Conservation (phyloP, 2,329 filamentous ascomycete species). For the Aspergillus melleus region DNA sequence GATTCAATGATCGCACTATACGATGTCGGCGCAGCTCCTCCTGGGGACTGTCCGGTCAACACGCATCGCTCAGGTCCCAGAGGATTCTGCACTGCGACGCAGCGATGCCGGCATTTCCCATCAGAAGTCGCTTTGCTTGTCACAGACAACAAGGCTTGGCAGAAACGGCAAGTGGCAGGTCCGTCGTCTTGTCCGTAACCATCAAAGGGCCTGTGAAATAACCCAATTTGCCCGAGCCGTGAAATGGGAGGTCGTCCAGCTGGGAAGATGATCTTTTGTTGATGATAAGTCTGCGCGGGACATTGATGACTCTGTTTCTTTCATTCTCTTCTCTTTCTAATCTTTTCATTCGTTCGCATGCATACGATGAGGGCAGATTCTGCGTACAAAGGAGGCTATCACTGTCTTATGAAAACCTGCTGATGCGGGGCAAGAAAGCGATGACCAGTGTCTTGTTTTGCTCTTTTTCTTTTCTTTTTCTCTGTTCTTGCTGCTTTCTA, state of each 20-base stretch:
- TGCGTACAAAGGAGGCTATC: background rate
- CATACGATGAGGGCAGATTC: background rate
- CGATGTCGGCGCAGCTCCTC: background rate
- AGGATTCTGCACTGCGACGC: slow-evolving; percentile 10
- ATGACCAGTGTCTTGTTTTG: background rate
- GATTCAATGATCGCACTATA: background rate
- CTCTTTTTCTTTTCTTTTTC: background rate
- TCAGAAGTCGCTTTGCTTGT: slow-evolving; percentile 8
- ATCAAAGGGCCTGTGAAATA: background rate
- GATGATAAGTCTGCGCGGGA: background rate
- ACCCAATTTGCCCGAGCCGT: slow-evolving; percentile 4
- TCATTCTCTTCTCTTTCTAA: slow-evolving; percentile 1
- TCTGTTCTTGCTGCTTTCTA: background rate
- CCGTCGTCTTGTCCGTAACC: slow-evolving; percentile 4
- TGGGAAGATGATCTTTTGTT: slow-evolving; percentile 1
- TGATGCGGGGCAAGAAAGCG: background rate
- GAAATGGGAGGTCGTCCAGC: slow-evolving; percentile 1
- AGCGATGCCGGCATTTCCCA: slow-evolving; percentile 8
- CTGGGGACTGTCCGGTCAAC: slow-evolving; percentile 7
- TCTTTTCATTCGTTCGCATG: background rate
- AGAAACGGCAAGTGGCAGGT: slow-evolving; percentile 10
- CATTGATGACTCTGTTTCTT: slow-evolving; percentile 1
- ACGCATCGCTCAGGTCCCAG: slow-evolving; percentile 13
- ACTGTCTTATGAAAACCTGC: background rate
- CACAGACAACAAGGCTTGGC: slow-evolving; percentile 3